A percentile compares a stretch with the other conserved stretches of the same genome.
Evolutionary conservation across 768 basidiomycete species (phyloP).

Genomic region (Lyophyllum atratum): DNA sequence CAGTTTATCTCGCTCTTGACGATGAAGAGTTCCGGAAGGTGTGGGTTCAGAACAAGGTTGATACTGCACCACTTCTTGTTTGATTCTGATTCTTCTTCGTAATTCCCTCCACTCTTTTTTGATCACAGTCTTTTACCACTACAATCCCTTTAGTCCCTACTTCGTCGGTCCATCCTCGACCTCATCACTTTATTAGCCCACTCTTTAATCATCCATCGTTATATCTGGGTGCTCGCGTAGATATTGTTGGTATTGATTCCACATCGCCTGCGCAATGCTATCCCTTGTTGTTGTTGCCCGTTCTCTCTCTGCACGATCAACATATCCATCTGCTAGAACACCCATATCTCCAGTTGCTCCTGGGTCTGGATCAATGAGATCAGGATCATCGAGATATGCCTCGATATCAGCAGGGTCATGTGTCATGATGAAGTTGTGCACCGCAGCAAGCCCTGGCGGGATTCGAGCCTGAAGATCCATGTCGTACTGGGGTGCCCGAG

Average conservation of each 20-base stretch:
- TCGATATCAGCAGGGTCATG: conserved; percentile 29
- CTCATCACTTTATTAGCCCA: background rate
- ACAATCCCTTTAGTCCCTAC: background rate
- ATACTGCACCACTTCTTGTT: background rate
- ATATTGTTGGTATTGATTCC: conserved; percentile 4
- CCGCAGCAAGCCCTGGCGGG: conserved; percentile 19
- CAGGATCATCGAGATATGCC: conserved; percentile 2
- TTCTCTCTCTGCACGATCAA: background rate
- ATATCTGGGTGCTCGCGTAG: conserved; percentile 1
- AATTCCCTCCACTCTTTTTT: background rate
- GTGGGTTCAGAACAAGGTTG: conserved; percentile 1
- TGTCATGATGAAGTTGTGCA: conserved; percentile 32
- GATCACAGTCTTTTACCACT: background rate
- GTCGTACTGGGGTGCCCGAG: conserved; percentile 18
- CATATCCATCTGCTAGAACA: background rate
- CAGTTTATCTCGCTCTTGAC: background rate
- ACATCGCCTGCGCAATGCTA: conserved; percentile 1
- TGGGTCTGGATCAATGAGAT: conserved; percentile 1
- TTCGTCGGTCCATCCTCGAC: background rate
- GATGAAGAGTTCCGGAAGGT: background rate
- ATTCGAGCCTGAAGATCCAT: conserved; percentile 27
- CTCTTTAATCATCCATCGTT: background rate
- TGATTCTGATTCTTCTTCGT: background rate
- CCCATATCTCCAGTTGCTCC: background rate
- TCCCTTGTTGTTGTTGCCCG: background rate